These are phyloP conservation scores for Penicillium steckii DNA, from an alignment of 495 filamentous ascomycete species.

Conservation along the genomic window DNA sequence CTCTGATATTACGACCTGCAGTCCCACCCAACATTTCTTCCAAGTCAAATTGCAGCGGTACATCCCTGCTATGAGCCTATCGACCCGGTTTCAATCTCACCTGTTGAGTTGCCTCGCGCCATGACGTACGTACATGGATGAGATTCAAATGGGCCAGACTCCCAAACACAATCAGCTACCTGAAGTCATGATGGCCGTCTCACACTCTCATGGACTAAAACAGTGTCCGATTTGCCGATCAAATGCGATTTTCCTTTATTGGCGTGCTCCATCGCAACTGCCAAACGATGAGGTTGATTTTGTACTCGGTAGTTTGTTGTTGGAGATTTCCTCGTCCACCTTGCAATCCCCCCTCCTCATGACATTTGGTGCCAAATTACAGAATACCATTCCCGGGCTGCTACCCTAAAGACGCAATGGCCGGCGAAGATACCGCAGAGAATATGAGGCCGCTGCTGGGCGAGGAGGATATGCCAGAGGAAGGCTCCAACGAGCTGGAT, in stretches of 20 bases:
- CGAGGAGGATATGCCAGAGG: slow-evolving; percentile 13
- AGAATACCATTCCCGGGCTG: neutral
- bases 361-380: neutral
- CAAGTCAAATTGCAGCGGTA: neutral
- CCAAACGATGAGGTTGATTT: slow-evolving; percentile 15
- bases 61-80: slow-evolving; percentile 1
- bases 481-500: neutral
- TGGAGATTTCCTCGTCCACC: neutral
- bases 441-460: neutral
- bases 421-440: slow-evolving; percentile 5
- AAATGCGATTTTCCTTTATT: neutral
- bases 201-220: neutral
- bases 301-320: neutral
- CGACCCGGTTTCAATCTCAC: slow-evolving; percentile 18
- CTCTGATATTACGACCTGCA: neutral
- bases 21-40: neutral
- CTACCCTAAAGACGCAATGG: slow-evolving; percentile 10
- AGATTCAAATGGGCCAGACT: slow-evolving; percentile 23
- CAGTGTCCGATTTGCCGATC: neutral
- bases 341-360: neutral
- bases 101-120: slow-evolving; percentile 16
- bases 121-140: slow-evolving; percentile 34
- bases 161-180: slow-evolving; percentile 14
- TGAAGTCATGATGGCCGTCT: slow-evolving; percentile 2
- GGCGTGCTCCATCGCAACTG: slow-evolving; percentile 12